Conservation (phyloP, 1,284 basidiomycete genomes). For the Exobasidium cylindrosporum region DNA sequence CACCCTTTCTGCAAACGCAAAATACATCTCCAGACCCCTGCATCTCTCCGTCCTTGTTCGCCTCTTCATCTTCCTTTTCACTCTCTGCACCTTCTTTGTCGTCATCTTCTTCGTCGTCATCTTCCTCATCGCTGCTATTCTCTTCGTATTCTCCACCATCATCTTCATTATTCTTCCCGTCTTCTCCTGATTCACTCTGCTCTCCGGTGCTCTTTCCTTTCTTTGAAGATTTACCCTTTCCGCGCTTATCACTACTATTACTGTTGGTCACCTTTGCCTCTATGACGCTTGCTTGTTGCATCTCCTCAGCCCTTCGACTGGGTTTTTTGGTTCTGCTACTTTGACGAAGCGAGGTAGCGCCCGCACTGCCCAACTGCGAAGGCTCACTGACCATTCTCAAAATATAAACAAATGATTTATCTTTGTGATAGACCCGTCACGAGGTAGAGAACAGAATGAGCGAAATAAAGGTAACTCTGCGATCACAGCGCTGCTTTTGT, state of each 20-base stretch:
- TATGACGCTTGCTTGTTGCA: background rate
- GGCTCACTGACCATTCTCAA: background rate
- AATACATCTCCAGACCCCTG: conserved; percentile 33
- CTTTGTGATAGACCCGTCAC: too few relatives aligned
- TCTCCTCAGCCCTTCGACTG: conserved; percentile 9
- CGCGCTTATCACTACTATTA: background rate
- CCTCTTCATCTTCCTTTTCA: conserved; percentile 16
- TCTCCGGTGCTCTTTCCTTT: background rate
- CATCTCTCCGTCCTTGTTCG: conserved; percentile 17
- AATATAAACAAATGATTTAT: too few relatives aligned
- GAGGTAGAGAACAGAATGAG: too few relatives aligned
- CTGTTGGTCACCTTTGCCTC: background rate
- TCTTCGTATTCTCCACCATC: conserved; percentile 7
- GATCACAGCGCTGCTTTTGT: too few relatives aligned
- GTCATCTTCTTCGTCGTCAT: background rate
- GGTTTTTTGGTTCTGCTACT: conserved; percentile 4
- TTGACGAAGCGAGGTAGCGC: background rate
- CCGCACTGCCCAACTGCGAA: too few relatives aligned
- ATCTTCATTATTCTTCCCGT: conserved; percentile 9
- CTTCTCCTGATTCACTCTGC: background rate
- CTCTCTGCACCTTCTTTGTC: conserved; percentile 1
- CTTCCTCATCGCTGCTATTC: background rate
- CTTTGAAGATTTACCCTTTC: background rate
- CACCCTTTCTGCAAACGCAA: conserved; percentile 46
- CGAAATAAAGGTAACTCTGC: too few relatives aligned